phyloP scores from a whole-genome alignment of 1,284 basidiomycete species.

The Rhodotorula sp. region DNA sequence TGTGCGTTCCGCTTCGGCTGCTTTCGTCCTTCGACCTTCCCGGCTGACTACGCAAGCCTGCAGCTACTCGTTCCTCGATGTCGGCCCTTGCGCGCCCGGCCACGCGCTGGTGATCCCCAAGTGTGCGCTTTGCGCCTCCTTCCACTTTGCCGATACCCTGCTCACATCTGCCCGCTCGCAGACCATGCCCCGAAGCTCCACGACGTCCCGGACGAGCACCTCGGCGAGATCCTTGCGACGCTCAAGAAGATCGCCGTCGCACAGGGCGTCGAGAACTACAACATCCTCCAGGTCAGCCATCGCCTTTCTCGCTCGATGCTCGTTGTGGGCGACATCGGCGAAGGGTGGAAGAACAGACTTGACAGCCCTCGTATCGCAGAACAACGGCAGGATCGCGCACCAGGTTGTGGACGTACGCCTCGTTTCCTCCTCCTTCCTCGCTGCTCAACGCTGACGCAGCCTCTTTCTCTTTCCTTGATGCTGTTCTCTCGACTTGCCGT shows the following conservation, averaged over 20 bases:
- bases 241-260: constrained; percentile 54
- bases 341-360: too few species aligned
- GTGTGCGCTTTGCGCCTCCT: constrained; percentile 27
- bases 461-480: background rate
- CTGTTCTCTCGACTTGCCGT: background rate
- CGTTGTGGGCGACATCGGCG: too few species aligned
- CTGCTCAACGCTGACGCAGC: background rate
- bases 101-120: constrained; percentile 56
- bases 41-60: background rate
- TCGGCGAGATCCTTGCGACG: constrained; percentile 51
- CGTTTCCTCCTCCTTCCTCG: constrained; percentile 28
- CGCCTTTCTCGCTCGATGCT: too few species aligned
- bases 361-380: constrained; percentile 40
- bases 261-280: constrained; percentile 52
- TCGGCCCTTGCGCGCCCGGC: constrained; percentile 52
- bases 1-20: constrained; percentile 38
- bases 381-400: constrained; percentile 29
- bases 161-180: constrained; percentile 12
- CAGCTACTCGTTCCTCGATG: constrained; percentile 50
- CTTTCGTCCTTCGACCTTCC: constrained; percentile 24
- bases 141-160: too few species aligned
- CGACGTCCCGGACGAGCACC: constrained; percentile 53
- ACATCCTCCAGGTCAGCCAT: constrained; percentile 53
- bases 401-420: constrained; percentile 13
- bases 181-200: constrained; percentile 53